These are phyloP conservation scores for Phtheirospermum japonicum DNA, from an alignment of 257 asterid genomes.

Conservation along the genomic window DNA sequence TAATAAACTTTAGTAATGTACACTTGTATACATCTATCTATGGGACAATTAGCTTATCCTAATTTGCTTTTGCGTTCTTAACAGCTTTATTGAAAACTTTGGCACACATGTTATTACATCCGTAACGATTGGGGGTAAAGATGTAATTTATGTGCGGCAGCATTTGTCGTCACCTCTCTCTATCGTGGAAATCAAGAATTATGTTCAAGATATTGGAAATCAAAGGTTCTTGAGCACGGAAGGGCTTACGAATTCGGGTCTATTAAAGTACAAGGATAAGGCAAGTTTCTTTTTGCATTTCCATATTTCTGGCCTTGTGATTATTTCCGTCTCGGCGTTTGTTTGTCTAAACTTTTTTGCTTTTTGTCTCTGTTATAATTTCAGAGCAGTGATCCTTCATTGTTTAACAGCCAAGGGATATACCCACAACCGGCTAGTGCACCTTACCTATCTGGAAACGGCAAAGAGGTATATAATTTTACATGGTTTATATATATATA, in stretches of 20 bases:
- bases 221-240: conserved; percentile 71
- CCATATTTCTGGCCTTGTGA: conserved; percentile 2
- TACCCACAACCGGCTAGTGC: conserved; percentile 76
- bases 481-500: too few relatives aligned
- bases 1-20: neutral
- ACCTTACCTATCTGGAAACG: conserved; percentile 64
- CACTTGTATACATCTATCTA: conserved; percentile 1
- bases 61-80: conserved; percentile 26
- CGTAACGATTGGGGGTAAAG: conserved; percentile 83
- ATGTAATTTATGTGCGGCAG: conserved; percentile 75
- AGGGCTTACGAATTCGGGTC: conserved; percentile 68
- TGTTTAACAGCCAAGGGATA: conserved; percentile 79
- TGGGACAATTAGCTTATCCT: conserved; percentile 13
- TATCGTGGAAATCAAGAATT: conserved; percentile 65
- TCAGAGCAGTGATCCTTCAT: conserved; percentile 70
- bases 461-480: conserved; percentile 62
- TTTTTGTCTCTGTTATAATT: conserved; percentile 28
- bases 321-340: conserved; percentile 7
- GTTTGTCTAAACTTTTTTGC: conserved; percentile 15
- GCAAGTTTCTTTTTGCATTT: conserved; percentile 37
- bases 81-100: conserved; percentile 83
- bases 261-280: conserved; percentile 71
- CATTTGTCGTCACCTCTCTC: conserved; percentile 68
- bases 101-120: conserved; percentile 86
- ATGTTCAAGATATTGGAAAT: conserved; percentile 83